Evolutionary conservation across 176 grass and related monocot species (phyloP), one percentile per base, ranked within the genome.

Genomic region (Musa beccarii): DNA sequence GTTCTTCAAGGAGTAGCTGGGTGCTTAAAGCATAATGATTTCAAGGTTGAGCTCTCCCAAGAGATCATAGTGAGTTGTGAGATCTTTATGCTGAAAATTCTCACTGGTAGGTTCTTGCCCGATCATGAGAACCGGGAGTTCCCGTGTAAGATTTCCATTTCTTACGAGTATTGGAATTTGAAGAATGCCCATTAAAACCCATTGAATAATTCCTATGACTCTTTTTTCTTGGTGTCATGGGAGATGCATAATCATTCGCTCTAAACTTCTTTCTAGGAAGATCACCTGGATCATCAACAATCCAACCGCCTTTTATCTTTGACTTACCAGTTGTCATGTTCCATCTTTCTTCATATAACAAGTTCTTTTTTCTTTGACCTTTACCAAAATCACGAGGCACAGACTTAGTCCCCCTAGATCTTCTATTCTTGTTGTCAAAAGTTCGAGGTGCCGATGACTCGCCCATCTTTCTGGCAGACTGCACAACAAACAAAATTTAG

Each of bases 221-320:
- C 72, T 51, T 76, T 74, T 83, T 73, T 19, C 23, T 79, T 52
- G 84, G 82, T 20, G 82, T 89, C 3, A 69, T 83, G 16, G 84
- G 69, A 79, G 90, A 87, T 49, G 66, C 63, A 81, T 83, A 87
- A 25, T 54, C 75, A 28, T 86, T 84, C 68, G 75, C 34, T 75
- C 82, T 94, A 80, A 78, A 92, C 68, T 92, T 99, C 79, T 76
- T 89, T 9, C 10, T 72, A 71, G 79, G 66, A 52, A 83, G 53
- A 75, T 90, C 84, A 24, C 81, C 81, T 51, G 50, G 70, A 82
- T 89, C 82, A 57, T 94, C 83, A 28, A 76, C 77, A 52, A 83
- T 84, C 86, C 89, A 91, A 59, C 88, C 84, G 80, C 90, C 88
- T 59, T 84, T 89, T 0, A 49, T 79, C 82, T 83, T 90, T 64